Base-by-base conservation (phyloP, 345 rosid species). In the Hirschfeldia incana region DNA sequence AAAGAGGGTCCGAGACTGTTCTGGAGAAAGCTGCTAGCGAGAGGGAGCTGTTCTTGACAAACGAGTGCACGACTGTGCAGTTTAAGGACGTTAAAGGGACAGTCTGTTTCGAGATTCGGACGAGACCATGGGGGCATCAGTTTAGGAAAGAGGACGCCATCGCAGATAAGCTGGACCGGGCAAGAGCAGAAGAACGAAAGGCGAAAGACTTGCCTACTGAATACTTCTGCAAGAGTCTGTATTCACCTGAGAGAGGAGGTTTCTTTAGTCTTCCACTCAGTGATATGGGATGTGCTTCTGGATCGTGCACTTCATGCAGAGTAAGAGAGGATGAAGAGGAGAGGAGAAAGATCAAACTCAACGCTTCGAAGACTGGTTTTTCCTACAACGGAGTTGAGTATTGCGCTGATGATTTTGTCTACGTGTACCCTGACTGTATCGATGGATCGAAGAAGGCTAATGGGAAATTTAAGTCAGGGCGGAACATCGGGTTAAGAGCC, bases 191-290 rank as follows among this genome's bases (percentile, higher is more conserved):
- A 33, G 91, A 90, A 61, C 78, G 93, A 70, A 90, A 86, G 76
- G 77, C 21, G 1, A 86, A 86, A 79, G 89, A 85, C 37, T 73
- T 90, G 80, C 88, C 85, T 0, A 71, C 65, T 27, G 94, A 89
- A 30, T 90, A 82, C 75, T 89, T 78, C 77, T 92, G 93, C 79
- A 92, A 86, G 80, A 85, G 92, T 82, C 60, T 87, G 53, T 92
- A 90, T 62, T 83, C 79, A 76, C 94, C 91, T 16, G 86, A 90
- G 70, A 84, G 78, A 70, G 97, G 97, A 8, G 94, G 93, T 8
- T 92, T 92, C 83, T 83, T 87, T 53, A 53, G 84, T 76, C 87
- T 92, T 77, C 86, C 89, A 13, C 1, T 27, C 6, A 82, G 82
- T 76, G 77, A 75, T 46, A 76, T 90, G 69, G 94, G 90, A 30